Evolutionary conservation across 2,329 filamentous ascomycete genomes (phyloP).

Genomic region (Phialophora macrospora): DNA sequence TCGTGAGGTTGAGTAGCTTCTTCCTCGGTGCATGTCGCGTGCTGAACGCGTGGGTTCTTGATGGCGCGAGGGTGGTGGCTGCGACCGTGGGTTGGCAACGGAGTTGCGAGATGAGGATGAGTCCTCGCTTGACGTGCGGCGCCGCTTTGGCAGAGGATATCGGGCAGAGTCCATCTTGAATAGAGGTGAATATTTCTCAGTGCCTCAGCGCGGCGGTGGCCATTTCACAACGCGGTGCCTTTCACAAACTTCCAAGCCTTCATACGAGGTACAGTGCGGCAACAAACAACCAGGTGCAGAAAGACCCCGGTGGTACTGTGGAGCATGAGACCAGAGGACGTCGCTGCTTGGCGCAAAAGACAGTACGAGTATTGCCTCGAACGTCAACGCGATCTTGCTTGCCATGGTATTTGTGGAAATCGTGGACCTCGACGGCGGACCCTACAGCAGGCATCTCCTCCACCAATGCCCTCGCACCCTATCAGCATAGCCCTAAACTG

Average conservation of each 20-base stretch:
- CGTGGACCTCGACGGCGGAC: no score
- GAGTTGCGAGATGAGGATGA: constrained; percentile 30
- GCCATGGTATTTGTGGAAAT: no score
- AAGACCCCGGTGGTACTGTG: neutral
- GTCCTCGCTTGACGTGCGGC: constrained; percentile 33
- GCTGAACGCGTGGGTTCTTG: constrained; percentile 22
- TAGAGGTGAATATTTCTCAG: neutral
- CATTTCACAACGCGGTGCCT: neutral
- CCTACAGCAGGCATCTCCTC: no score
- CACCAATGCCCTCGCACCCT: neutral
- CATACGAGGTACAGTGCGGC: neutral
- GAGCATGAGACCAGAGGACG: neutral
- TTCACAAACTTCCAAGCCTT: neutral
- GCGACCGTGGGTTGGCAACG: constrained; percentile 11
- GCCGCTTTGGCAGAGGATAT: constrained; percentile 32
- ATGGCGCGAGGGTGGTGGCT: constrained; percentile 17
- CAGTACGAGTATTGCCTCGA: no score
- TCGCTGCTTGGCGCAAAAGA: no score
- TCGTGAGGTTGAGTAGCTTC: constrained; percentile 30
- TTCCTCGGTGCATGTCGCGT: constrained; percentile 21
- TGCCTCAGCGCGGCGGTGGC: neutral
- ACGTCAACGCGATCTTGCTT: neutral
- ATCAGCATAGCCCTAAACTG: neutral
- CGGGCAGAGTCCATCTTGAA: constrained; percentile 25
- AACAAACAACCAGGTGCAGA: neutral